A percentile compares a stretch with the other conserved stretches of the same genome.
Conservation (phyloP, 75 land plant genomes). For the Adiantum capillusveneris region DNA sequence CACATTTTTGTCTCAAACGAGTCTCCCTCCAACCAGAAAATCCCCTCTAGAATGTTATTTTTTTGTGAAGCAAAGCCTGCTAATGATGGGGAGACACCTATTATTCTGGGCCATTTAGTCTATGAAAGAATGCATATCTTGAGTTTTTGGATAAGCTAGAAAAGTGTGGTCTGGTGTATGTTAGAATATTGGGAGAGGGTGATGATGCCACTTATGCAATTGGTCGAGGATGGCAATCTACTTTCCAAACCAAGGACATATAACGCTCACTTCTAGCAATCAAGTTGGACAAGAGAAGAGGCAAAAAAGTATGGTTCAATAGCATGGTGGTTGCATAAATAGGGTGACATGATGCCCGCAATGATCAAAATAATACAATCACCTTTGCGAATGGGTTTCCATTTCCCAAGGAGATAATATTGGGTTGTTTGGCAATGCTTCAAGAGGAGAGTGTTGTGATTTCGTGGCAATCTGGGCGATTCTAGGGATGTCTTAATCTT, state of each 20-base stretch:
- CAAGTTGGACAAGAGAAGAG: constrained; percentile 51
- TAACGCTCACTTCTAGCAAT: constrained; percentile 93
- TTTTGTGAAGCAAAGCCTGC: constrained; percentile 86
- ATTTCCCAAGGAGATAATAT: constrained; percentile 63
- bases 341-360: constrained; percentile 87
- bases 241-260: too few relatives aligned
- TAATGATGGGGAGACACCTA: constrained; percentile 93
- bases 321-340: constrained; percentile 97
- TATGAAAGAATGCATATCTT: constrained; percentile 77
- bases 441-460: constrained; percentile 74
- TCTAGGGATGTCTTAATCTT: constrained; percentile 68
- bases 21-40: constrained; percentile 93
- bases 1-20: constrained; percentile 92
- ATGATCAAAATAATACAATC: constrained; percentile 80
- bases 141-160: constrained; percentile 75
- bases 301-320: constrained; percentile 88
- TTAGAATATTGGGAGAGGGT: constrained; percentile 54
- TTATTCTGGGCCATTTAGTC: constrained; percentile 69
- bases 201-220: constrained; percentile 90
- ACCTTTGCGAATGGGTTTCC: constrained; percentile 81
- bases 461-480: constrained; percentile 70
- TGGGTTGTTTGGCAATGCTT: constrained; percentile 63
- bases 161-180: constrained; percentile 69
- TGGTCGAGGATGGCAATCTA: constrained; percentile 64
- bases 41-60: constrained; percentile 85